A percentile compares a stretch with the other conserved stretches of the same genome.
phyloP scores from a whole-genome alignment of 2,329 filamentous ascomycete genomes.

The Aulographum hederae region DNA sequence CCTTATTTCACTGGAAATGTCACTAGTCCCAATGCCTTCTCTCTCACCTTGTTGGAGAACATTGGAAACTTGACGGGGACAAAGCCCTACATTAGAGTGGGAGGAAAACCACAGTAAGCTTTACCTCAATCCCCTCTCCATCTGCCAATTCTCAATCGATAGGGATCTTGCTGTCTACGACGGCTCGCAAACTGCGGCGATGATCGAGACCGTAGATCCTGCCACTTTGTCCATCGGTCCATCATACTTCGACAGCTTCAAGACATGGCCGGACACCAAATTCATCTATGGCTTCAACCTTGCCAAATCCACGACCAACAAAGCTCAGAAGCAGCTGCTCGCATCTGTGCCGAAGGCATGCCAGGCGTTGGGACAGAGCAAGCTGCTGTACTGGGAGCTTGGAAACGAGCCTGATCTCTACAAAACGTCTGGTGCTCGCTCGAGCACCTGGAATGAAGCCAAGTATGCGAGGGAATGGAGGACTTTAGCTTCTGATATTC shows the following conservation, averaged over 20 bases:
- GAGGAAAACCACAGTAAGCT: constrained; percentile 45
- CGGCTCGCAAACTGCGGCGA: constrained; percentile 21
- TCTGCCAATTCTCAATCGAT: constrained; percentile 40
- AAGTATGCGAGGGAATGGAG: constrained; percentile 1
- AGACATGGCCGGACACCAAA: constrained; percentile 34
- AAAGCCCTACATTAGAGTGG: constrained; percentile 43
- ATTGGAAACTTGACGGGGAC: constrained; percentile 33
- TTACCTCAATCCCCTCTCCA: no score
- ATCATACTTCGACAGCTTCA: constrained; percentile 44
- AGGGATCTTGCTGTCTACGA: no score
- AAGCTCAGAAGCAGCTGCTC: constrained; percentile 32
- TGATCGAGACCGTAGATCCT: constrained; percentile 1
- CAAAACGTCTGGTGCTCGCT: background rate
- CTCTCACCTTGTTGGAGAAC: constrained; percentile 40
- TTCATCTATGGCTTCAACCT: constrained; percentile 46
- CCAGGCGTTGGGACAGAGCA: constrained; percentile 31
- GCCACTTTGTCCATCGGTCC: constrained; percentile 38
- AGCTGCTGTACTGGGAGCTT: constrained; percentile 40
- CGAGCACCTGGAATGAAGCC: background rate
- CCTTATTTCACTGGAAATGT: constrained; percentile 31
- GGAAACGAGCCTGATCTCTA: constrained; percentile 43
- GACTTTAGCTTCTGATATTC: background rate
- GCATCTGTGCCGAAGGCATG: constrained; percentile 39
- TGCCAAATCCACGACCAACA: constrained; percentile 31
- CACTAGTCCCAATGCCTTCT: constrained; percentile 32